Conservation (phyloP, 2,329 filamentous ascomycete genomes). For the Nigrospora osmanthi region DNA sequence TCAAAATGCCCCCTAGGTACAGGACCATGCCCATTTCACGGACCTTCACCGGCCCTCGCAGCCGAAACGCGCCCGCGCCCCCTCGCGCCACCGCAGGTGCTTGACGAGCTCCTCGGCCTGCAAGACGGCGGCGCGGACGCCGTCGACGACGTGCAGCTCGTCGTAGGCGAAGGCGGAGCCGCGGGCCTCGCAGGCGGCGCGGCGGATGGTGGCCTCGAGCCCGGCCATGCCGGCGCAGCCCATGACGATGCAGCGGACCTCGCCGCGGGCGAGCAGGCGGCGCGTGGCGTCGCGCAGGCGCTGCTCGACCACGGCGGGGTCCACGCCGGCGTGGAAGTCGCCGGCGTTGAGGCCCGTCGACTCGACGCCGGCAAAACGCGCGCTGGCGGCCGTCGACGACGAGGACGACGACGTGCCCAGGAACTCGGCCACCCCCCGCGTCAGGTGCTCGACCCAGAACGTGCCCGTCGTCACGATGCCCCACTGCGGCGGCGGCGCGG, state of each 20-base stretch:
- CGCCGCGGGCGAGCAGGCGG: conserved; percentile 48
- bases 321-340: conserved; percentile 66
- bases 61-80: no score
- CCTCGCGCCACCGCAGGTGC: conserved; percentile 19
- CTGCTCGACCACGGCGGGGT: conserved; percentile 52
- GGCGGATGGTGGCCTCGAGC: conserved; percentile 67
- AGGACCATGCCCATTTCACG: no score
- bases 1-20: no score
- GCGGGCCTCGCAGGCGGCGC: conserved; percentile 56
- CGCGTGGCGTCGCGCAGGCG: conserved; percentile 65
- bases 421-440: conserved; percentile 54
- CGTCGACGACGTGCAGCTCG: conserved; percentile 66
- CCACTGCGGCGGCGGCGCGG: conserved; percentile 43
- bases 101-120: conserved; percentile 49
- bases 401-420: conserved; percentile 41
- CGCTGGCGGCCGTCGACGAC: conserved; percentile 20
- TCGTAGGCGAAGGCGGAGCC: conserved; percentile 49
- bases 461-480: conserved; percentile 85
- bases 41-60: no score
- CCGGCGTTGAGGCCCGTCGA: conserved; percentile 75
- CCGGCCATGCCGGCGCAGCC: conserved; percentile 91
- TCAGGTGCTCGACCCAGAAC: conserved; percentile 72
- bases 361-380: conserved; percentile 68
- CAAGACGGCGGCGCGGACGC: conserved; percentile 62
- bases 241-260: conserved; percentile 65